These are phyloP conservation scores for Phycomyces nitens DNA, from an alignment of 192 early-diverging fungal species.

Conservation along the genomic window DNA sequence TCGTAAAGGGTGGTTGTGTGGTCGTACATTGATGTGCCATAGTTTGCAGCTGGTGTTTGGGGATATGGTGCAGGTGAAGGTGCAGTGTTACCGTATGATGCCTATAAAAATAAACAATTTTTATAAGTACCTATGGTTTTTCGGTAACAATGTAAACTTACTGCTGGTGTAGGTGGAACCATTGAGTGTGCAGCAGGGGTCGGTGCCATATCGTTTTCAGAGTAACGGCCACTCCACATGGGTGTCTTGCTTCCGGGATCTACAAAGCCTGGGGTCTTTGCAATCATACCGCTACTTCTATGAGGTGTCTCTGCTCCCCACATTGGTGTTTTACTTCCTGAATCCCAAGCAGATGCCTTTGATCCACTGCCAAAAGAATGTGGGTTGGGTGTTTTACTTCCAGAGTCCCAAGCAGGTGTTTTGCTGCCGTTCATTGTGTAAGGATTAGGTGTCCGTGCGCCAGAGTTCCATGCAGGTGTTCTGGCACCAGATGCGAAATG, in stretches of 20 bases:
- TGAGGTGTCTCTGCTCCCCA: slow-evolving; percentile 1
- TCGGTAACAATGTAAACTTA: not conserved
- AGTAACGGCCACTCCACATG: slow-evolving; percentile 18
- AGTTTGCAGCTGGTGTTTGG: slow-evolving; percentile 39
- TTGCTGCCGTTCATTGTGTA: slow-evolving; percentile 42
- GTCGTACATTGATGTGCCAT: slow-evolving; percentile 38
- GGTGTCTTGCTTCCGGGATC: slow-evolving; percentile 53
- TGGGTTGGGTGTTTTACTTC: slow-evolving; percentile 50
- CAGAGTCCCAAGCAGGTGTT: slow-evolving; percentile 56
- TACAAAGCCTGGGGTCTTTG: slow-evolving; percentile 28
- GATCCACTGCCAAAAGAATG: slow-evolving; percentile 40
- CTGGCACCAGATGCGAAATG: slow-evolving; percentile 25
- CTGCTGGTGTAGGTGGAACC: slow-evolving; percentile 25
- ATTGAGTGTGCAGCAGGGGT: slow-evolving; percentile 40
- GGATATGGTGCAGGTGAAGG: slow-evolving; percentile 46
- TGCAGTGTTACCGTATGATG: slow-evolving; percentile 32
- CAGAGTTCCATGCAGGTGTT: slow-evolving; percentile 54
- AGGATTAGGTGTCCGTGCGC: slow-evolving; percentile 54
- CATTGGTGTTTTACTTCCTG: slow-evolving; percentile 43
- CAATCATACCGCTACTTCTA: not conserved
- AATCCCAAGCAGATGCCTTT: slow-evolving; percentile 68
- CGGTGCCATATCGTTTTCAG: slow-evolving; percentile 44
- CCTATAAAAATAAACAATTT: slow-evolving; percentile 10
- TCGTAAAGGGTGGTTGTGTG: slow-evolving; percentile 47
- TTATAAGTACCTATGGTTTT: not conserved